Evolutionary conservation across 2,329 filamentous ascomycete genomes (phyloP).

Genomic region (Phyllosticta citribraziliensis): DNA sequence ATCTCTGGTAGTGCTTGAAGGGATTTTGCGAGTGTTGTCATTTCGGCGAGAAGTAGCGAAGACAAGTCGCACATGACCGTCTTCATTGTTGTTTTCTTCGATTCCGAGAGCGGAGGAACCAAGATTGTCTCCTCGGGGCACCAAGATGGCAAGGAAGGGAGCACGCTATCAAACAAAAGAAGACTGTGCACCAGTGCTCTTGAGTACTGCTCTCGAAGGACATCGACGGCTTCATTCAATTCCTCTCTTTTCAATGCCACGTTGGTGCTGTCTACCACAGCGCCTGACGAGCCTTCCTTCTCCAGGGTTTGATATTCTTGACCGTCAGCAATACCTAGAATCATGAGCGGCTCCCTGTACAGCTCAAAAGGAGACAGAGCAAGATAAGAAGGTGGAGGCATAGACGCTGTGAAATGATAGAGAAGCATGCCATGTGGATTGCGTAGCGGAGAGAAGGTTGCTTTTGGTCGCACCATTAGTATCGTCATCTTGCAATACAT

Average conservation of each 20-base stretch:
- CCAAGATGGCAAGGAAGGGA: conserved; percentile 27
- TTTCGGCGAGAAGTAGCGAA: conserved; percentile 35
- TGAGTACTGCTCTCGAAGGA: conserved; percentile 61
- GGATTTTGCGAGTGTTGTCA: conserved; percentile 39
- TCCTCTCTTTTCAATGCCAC: conserved; percentile 14
- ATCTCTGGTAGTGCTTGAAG: conserved; percentile 52
- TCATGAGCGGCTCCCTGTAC: conserved; percentile 71
- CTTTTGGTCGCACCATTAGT: conserved; percentile 37
- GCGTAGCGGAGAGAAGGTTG: conserved; percentile 86
- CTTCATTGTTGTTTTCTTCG: conserved; percentile 59
- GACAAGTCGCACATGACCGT: conserved; percentile 38
- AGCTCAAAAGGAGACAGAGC: conserved; percentile 81
- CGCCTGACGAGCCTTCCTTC: conserved; percentile 12
- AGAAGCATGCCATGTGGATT: conserved; percentile 80
- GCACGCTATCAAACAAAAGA: conserved; percentile 58
- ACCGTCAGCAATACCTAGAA: conserved; percentile 80
- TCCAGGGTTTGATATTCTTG: conserved; percentile 49
- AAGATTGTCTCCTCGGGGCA: conserved; percentile 55
- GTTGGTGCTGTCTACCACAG: conserved; percentile 16
- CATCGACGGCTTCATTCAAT: conserved; percentile 54
- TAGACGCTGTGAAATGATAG: conserved; percentile 75
- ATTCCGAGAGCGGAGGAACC: conserved; percentile 58
- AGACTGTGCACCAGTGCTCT: conserved; percentile 70
- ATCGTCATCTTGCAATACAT: conserved; percentile 7
- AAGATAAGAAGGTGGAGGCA: conserved; percentile 69